phyloP scores from a whole-genome alignment of 495 filamentous ascomycete genomes.

The Xylaria venustula region DNA sequence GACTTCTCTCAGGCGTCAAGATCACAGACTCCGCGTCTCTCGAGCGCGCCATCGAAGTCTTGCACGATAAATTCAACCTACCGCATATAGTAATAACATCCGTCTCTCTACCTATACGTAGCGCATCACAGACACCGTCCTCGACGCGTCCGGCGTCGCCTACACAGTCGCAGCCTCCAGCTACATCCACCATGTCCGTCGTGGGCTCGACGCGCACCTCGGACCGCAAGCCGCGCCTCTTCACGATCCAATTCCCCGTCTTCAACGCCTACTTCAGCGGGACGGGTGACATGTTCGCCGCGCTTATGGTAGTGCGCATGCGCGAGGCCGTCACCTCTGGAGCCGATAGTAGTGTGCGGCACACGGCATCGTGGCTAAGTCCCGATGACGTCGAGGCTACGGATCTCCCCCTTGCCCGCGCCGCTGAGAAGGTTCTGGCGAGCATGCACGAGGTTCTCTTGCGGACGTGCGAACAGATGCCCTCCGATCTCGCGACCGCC shows the following conservation, averaged over 20 bases:
- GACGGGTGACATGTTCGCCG: conserved; percentile 97
- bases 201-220: conserved; percentile 74
- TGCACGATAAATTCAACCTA: conserved; percentile 74
- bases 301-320: conserved; percentile 82
- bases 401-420: conserved; percentile 76
- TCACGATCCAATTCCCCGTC: conserved; percentile 79
- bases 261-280: conserved; percentile 93
- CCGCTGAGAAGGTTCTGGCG: conserved; percentile 82
- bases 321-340: conserved; percentile 65
- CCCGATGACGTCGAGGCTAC: conserved; percentile 63
- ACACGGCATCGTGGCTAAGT: conserved; percentile 63
- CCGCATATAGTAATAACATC: conserved; percentile 95
- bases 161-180: conserved; percentile 31
- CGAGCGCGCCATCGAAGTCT: conserved; percentile 65
- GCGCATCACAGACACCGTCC: conserved; percentile 25
- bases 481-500: conserved; percentile 31
- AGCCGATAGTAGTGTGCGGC: conserved; percentile 34
- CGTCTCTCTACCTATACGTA: conserved; percentile 49
- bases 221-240: conserved; percentile 65
- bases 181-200: conserved; percentile 56
- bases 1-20: conserved; percentile 74
- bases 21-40: conserved; percentile 75
- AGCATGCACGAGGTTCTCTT: conserved; percentile 86
- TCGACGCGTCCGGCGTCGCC: conserved; percentile 26
- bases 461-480: conserved; percentile 68